phyloP scores from a whole-genome alignment of 495 filamentous ascomycete species.

The Tuber microsphaerosporum region DNA sequence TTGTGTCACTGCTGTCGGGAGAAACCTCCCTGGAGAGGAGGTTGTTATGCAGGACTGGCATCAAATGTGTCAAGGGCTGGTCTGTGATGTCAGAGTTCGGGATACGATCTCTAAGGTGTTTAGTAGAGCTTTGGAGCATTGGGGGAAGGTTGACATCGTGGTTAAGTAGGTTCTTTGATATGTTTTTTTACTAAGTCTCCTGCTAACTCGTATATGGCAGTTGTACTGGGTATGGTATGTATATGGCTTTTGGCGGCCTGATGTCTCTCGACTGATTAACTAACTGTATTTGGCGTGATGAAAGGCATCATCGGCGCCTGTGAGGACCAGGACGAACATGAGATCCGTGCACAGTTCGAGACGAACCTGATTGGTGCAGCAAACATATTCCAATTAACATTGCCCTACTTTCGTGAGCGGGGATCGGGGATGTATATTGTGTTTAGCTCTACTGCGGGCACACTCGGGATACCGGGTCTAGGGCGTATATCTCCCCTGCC shows the following conservation, averaged over 20 bases:
- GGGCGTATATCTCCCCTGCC: slow-evolving; percentile 47
- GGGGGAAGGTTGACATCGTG: slow-evolving; percentile 79
- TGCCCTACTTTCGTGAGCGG: slow-evolving; percentile 78
- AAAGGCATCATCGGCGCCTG: slow-evolving; percentile 83
- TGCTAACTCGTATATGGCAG: slow-evolving; percentile 12
- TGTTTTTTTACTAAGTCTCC: background rate
- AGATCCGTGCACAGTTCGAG: slow-evolving; percentile 91
- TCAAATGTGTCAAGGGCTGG: slow-evolving; percentile 62
- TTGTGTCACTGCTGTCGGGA: slow-evolving; percentile 79
- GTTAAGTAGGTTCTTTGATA: slow-evolving; percentile 66
- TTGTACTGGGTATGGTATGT: slow-evolving; percentile 39
- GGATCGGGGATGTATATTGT: slow-evolving; percentile 76
- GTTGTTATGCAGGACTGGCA: slow-evolving; percentile 62
- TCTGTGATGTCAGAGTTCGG: slow-evolving; percentile 83
- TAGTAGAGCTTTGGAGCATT: slow-evolving; percentile 59
- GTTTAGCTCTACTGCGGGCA: slow-evolving; percentile 83
- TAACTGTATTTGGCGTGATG: background rate
- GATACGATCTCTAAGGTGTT: slow-evolving; percentile 69
- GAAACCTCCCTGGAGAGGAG: slow-evolving; percentile 68
- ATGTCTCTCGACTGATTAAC: background rate
- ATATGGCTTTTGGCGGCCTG: background rate
- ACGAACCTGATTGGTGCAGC: slow-evolving; percentile 93
- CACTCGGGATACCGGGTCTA: slow-evolving; percentile 80
- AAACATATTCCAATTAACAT: slow-evolving; percentile 81
- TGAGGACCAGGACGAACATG: slow-evolving; percentile 92